These are phyloP conservation scores for Aspergillus panamensis DNA, from an alignment of 495 filamentous ascomycete species.

Conservation along the genomic window DNA sequence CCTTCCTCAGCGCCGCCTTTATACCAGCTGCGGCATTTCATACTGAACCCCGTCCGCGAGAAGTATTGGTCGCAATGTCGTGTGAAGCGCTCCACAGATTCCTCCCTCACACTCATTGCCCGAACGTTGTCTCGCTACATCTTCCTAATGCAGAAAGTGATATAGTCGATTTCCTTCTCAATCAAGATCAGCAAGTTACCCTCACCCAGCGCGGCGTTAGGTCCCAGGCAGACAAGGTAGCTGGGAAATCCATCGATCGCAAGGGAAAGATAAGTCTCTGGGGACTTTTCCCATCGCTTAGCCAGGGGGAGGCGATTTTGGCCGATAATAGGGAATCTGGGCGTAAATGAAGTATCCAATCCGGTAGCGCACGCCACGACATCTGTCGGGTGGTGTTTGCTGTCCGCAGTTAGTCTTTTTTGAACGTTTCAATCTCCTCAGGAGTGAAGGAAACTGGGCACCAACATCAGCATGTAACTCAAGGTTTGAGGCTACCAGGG, in stretches of 20 bases:
- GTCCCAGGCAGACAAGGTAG: conserved; percentile 54
- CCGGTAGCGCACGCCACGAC: conserved; percentile 53
- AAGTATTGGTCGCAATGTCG: conserved; percentile 48
- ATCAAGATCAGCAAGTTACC: conserved; percentile 44
- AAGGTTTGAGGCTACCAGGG: background rate
- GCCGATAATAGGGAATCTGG: conserved; percentile 51
- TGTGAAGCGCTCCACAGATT: conserved; percentile 45
- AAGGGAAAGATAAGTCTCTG: conserved; percentile 57
- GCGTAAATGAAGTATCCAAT: conserved; percentile 49
- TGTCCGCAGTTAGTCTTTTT: conserved; percentile 47
- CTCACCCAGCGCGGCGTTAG: conserved; percentile 46
- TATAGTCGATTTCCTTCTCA: conserved; percentile 51
- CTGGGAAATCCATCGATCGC: conserved; percentile 64
- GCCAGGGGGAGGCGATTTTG: conserved; percentile 44
- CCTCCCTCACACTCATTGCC: conserved; percentile 34
- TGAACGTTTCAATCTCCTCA: conserved; percentile 47
- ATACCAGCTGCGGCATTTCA: conserved; percentile 54
- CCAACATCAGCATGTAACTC: background rate
- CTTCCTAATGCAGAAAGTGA: conserved; percentile 47
- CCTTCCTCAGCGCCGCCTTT: conserved; percentile 41
- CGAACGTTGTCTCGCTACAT: conserved; percentile 50
- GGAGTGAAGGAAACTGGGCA: conserved; percentile 34
- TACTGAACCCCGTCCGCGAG: conserved; percentile 43
- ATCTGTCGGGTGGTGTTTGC: conserved; percentile 40
- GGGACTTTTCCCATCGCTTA: conserved; percentile 46